Conservation (phyloP, 148 eudicot species). For the Hydrangea macrophylla region DNA sequence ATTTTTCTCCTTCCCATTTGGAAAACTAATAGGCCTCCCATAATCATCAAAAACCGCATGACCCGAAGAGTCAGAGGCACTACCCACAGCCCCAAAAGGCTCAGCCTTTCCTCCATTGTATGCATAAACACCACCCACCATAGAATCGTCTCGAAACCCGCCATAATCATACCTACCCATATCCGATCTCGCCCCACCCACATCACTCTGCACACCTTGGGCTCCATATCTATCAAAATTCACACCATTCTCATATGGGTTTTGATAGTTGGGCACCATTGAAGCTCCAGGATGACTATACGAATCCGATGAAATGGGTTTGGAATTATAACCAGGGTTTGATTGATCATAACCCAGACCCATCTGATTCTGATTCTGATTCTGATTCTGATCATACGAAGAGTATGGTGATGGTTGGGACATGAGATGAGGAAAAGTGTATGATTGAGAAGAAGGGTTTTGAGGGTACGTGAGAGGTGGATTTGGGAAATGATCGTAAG, state of each 20-base stretch:
- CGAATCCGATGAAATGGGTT: slow-evolving; percentile 14
- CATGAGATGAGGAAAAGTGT: slow-evolving; percentile 31
- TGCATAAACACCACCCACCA: slow-evolving; percentile 42
- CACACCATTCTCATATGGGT: slow-evolving; percentile 17
- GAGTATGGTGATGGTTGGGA: slow-evolving; percentile 22
- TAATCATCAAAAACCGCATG: slow-evolving; percentile 73
- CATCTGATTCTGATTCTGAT: slow-evolving; percentile 44
- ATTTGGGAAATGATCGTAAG: slow-evolving; percentile 34
- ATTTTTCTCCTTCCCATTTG: slow-evolving; percentile 30
- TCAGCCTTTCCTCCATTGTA: slow-evolving; percentile 56
- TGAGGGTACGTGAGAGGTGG: slow-evolving; percentile 22
- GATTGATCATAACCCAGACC: slow-evolving; percentile 24
- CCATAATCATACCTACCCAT: slow-evolving; percentile 9
- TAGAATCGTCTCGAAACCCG: slow-evolving; percentile 18
- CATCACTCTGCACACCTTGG: slow-evolving; percentile 12
- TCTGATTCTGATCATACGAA: slow-evolving; percentile 38
- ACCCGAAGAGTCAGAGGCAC: slow-evolving; percentile 29
- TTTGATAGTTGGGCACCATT: slow-evolving; percentile 7
- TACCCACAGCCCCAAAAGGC: slow-evolving; percentile 65
- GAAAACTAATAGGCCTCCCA: slow-evolving; percentile 59
- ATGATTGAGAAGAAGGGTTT: slow-evolving; percentile 37
- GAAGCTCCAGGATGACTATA: slow-evolving; percentile 9
- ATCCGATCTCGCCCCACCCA: slow-evolving; percentile 4
- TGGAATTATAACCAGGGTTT: slow-evolving; percentile 16
- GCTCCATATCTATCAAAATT: slow-evolving; percentile 24